Evolutionary conservation across 257 asterid genomes (phyloP), one percentile per base, ranked within the genome.

Genomic region (Penstemon eatonii): DNA sequence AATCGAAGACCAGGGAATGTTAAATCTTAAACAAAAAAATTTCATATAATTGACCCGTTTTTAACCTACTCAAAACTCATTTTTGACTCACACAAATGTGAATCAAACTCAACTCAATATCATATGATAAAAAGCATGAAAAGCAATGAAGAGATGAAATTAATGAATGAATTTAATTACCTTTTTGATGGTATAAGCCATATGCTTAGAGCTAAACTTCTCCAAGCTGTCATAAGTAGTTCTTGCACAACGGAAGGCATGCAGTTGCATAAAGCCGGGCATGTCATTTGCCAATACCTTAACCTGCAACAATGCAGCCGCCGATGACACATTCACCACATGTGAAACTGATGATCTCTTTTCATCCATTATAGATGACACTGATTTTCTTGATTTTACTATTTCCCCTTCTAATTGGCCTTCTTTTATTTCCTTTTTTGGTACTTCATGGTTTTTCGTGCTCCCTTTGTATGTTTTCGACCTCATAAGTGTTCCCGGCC

Each of bases 191-290:
- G 72, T 82, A 66, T 19, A 86, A 45, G 92, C 92, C 86, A 88
- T 71, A n/a, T 80, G 79, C 69, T 81, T 88, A 7, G 90, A 66
- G 72, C 95, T 88, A 47, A 85, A 88, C 52, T 76, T 84, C 58
- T 86, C 87, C 66, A 88, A 82, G 47, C 81, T 67, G 66, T 88
- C 92, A 52, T 38, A 79, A 4, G 79, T 86, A n/a, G 62, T 68
- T 56, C 92, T 77, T 3, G 95, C 92, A 61, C 87, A 84, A 55
- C 87, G 79, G 67, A 88, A 86, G 45, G 89, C 95, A 70, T 88
- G 92, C 33, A 82, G 74, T 69, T 85, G 92, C 95, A 88, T 88
- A 74, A 82, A 82, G 69, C 80, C 90, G 13, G 95, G 90, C 95
- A 85, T 88, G 46, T 88, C 95, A 19, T 83, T 82, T 6, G 78